These are phyloP conservation scores for Casuarina equisetifolia DNA, from an alignment of 306 rosid species.

Conservation along the genomic window DNA sequence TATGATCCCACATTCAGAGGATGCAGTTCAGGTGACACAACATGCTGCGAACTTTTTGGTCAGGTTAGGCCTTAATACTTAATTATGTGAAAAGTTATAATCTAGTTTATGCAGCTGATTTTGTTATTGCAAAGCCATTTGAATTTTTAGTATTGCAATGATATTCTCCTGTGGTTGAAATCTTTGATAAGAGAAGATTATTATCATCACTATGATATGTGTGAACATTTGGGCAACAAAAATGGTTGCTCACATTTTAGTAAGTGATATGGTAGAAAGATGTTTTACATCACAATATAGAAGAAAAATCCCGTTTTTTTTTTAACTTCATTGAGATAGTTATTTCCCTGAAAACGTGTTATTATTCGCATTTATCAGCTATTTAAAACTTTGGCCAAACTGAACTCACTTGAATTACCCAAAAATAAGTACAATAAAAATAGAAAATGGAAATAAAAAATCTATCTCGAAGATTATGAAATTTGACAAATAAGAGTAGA, in stretches of 20 bases:
- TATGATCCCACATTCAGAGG: constrained; percentile 73
- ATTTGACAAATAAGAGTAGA: no score
- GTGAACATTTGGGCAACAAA: not conserved
- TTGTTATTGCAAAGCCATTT: not conserved
- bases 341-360: not conserved
- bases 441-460: not conserved
- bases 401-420: no score
- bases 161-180: not conserved
- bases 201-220: not conserved
- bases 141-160: not conserved
- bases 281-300: not conserved
- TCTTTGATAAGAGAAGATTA: not conserved
- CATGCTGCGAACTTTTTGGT: constrained; percentile 66
- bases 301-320: not conserved
- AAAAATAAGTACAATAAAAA: no score
- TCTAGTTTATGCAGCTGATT: not conserved
- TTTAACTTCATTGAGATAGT: not conserved
- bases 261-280: not conserved
- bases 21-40: constrained; percentile 80
- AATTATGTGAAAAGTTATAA: not conserved
- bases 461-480: not conserved
- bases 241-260: not conserved
- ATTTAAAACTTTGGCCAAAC: not conserved
- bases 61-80: constrained; percentile 57
- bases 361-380: not conserved